Evolutionary conservation across 2,329 filamentous ascomycete species (phyloP).

Genomic region (Mariannaea elegans): DNA sequence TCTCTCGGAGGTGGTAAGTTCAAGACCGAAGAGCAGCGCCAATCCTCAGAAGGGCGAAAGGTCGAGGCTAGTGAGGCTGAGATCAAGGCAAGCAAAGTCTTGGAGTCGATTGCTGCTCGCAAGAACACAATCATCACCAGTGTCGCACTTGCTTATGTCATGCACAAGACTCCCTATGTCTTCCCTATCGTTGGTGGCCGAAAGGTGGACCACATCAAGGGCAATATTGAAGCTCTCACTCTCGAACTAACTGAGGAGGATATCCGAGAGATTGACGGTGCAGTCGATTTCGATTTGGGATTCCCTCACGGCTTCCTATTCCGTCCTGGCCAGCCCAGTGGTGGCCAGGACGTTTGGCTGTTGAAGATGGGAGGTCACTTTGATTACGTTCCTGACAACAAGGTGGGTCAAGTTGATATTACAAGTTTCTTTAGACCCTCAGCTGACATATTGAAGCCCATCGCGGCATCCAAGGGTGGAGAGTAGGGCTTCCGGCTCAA

Average conservation of each 20-base stretch:
- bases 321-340: constrained; percentile 47
- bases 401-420: constrained; percentile 39
- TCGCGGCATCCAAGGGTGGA: constrained; percentile 50
- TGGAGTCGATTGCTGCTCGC: constrained; percentile 59
- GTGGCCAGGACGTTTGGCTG: constrained; percentile 54
- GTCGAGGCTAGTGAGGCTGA: constrained; percentile 61
- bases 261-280: constrained; percentile 71
- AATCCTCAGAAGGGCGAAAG: constrained; percentile 48
- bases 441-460: constrained; percentile 45
- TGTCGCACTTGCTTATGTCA: constrained; percentile 75
- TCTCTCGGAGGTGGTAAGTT: constrained; percentile 60
- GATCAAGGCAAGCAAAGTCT: constrained; percentile 54
- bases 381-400: constrained; percentile 58
- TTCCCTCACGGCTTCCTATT: constrained; percentile 72
- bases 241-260: constrained; percentile 69
- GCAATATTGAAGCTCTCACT: constrained; percentile 73
- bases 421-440: no score
- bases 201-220: constrained; percentile 73
- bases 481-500: constrained; percentile 52
- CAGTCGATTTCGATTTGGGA: constrained; percentile 69
- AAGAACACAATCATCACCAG: constrained; percentile 56
- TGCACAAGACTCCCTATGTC: constrained; percentile 76
- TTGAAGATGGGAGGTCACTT: constrained; percentile 57
- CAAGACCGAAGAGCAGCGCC: constrained; percentile 50
- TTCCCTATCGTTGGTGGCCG: constrained; percentile 78